Evolutionary conservation across 768 basidiomycete genomes (phyloP).

Genomic region (Russula dissimulans): DNA sequence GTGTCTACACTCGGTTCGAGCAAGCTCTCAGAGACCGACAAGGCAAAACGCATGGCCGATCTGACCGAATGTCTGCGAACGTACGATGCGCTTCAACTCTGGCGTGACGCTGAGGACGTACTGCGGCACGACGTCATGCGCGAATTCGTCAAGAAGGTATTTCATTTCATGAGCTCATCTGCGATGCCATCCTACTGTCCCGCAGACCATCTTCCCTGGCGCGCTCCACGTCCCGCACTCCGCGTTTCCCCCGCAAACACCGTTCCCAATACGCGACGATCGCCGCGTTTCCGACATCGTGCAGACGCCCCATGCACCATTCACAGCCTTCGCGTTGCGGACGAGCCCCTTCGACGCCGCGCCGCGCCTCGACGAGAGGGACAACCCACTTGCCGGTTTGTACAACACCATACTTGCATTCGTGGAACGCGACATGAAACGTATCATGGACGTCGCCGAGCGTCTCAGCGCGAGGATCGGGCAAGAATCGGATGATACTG

Average conservation of each 20-base stretch:
- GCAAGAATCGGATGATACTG: slow-evolving; percentile 17
- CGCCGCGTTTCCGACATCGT: slow-evolving; percentile 33
- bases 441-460: slow-evolving; percentile 72
- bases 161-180: slow-evolving; percentile 1
- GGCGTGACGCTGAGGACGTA: slow-evolving; percentile 85
- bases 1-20: slow-evolving; percentile 42
- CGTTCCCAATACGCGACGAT: slow-evolving; percentile 34
- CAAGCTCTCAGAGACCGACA: slow-evolving; percentile 54
- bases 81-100: slow-evolving; percentile 71
- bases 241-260: slow-evolving; percentile 70
- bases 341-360: slow-evolving; percentile 34
- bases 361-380: slow-evolving; percentile 53
- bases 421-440: slow-evolving; percentile 62
- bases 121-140: slow-evolving; percentile 62
- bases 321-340: slow-evolving; percentile 38
- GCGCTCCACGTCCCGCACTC: slow-evolving; percentile 62
- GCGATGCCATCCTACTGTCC: not conserved
- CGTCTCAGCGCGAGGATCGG: slow-evolving; percentile 45
- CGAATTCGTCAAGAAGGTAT: slow-evolving; percentile 68
- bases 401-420: slow-evolving; percentile 80
- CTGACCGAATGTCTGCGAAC: slow-evolving; percentile 70
- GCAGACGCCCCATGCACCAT: slow-evolving; percentile 46
- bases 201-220: slow-evolving; percentile 65
- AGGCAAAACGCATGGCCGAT: slow-evolving; percentile 51
- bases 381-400: slow-evolving; percentile 61